Base-by-base conservation (phyloP, 2,329 filamentous ascomycete genomes). In the Aspergillus carbonarius region DNA sequence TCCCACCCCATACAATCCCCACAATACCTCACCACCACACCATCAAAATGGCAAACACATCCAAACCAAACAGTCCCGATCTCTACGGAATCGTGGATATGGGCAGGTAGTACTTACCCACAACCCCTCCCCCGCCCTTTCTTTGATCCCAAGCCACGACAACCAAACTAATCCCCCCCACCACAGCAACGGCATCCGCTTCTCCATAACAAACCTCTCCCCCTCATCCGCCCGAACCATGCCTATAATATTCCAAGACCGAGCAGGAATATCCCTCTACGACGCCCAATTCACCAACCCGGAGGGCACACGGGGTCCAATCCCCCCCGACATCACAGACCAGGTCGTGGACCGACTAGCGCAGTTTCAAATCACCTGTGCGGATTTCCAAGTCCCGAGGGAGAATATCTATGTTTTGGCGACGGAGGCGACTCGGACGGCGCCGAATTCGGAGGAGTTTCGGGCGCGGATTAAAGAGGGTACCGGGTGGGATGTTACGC, bases 371-470 rank as follows among this genome's bases (percentile, higher is more conserved):
- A 79, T 79, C 25, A 88, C 90, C 53, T 93, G 92, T 59, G 71
- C 81, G 55, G 84, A 88, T 58, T 91, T 91, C 69, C 80, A 81
- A 17, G 91, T 96, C 0, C 85, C 85, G 0, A 10, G 50, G 1
- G 66, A 75, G 34, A 87, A 92, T 63, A 84, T 93, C 60, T 83
- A 85, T 18, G 84, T 96, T 9, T 85, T 97, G 42, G 93, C 92
- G 18, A 97, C 93, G 0, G 93, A 96, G 74, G 93, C 93, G 4
- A 95, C 93, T 72, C 86, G 93, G 46, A 90, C 87, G 23, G 91
- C 93, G 5, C 75, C 83, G 58, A 97, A 97, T 69, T 86, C 88
- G 0, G 79, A 79, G 18, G 83, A 85, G 1, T 91, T 95, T 75
- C 80, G 90, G 1, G 72, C 77, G 0, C 81, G 82, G 32, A 93